Evolutionary conservation across 2,329 filamentous ascomycete genomes (phyloP), one percentile per base, ranked within the genome.

Genomic region (Grosmannia serpens): DNA sequence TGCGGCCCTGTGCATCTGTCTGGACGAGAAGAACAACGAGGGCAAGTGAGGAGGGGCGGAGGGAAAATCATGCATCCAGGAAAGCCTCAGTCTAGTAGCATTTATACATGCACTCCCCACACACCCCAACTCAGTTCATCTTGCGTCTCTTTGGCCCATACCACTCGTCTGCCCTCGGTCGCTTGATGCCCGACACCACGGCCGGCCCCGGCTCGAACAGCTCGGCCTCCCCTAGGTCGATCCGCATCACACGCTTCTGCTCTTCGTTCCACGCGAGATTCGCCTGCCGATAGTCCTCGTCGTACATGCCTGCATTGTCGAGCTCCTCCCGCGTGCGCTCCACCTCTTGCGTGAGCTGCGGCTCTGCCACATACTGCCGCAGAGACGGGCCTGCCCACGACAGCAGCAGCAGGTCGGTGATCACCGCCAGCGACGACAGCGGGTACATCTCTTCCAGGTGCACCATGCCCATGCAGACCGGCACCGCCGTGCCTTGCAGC

Each of bases 1-100:
- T 63, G 81, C 77, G 0, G 86, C 85, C 13, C 73, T 88, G 65
- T 88, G 84, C 66, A 83, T 89, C 56, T 83, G 80, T 61, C 71
- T 88, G 60, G 86, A 88, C 62, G 84, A 88, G 75, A 79, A 78
- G 72, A 80, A 85, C 59, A 80, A 83, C 53, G 76, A 81, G 13
- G 17, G 15, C n/a, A 24, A 24, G 15, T 44, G 20, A 44, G 20
- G 20, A 9, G 13, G 35, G 35, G 9, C 35, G 13, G 10, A 6
- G 10, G 9, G 33, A 13, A 35, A 35, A 13, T n/a, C n/a, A n/a
- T n/a, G n/a, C n/a, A n/a, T n/a, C n/a, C n/a, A n/a, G n/a, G n/a
- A n/a, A n/a, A n/a, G n/a, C n/a, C n/a, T n/a, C n/a, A n/a, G n/a
- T n/a, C n/a, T n/a, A n/a, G n/a, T n/a, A n/a, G n/a, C n/a, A n/a